Evolutionary conservation across 2,329 filamentous ascomycete species (phyloP).

Genomic region (Pseudogymnoascus sp.): DNA sequence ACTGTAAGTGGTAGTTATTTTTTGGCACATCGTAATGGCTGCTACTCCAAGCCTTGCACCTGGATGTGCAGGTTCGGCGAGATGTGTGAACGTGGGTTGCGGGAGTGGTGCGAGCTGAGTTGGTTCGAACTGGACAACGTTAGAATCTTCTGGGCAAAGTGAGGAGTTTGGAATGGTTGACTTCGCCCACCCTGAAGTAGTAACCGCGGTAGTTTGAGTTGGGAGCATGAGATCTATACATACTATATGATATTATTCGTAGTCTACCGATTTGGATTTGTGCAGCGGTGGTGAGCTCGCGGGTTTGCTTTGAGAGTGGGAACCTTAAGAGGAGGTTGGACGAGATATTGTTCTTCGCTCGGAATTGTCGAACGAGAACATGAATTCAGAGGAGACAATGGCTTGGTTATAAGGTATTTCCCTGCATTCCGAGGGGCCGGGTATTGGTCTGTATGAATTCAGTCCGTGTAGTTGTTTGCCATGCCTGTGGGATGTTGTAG

Average conservation of each 20-base stretch:
- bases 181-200: neutral
- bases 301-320: neutral
- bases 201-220: neutral
- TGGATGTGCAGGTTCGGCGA: neutral
- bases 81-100: neutral
- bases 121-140: neutral
- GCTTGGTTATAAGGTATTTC: conserved; percentile 24
- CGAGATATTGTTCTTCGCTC: neutral
- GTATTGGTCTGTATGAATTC: conserved; percentile 21
- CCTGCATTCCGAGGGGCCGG: conserved; percentile 26
- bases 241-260: neutral
- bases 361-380: neutral
- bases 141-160: neutral
- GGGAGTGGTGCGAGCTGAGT: neutral
- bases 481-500: conserved; percentile 22
- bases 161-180: neutral
- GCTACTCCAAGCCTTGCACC: neutral
- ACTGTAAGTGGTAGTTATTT: neutral
- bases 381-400: conserved; percentile 1
- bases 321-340: neutral
- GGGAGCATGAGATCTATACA: neutral
- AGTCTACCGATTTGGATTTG: neutral
- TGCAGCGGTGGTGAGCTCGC: neutral
- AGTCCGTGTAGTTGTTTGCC: conserved; percentile 26
- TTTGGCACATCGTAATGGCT: neutral